These are phyloP conservation scores for Somion occarium DNA, from an alignment of 1,284 basidiomycete genomes.

Conservation along the genomic window DNA sequence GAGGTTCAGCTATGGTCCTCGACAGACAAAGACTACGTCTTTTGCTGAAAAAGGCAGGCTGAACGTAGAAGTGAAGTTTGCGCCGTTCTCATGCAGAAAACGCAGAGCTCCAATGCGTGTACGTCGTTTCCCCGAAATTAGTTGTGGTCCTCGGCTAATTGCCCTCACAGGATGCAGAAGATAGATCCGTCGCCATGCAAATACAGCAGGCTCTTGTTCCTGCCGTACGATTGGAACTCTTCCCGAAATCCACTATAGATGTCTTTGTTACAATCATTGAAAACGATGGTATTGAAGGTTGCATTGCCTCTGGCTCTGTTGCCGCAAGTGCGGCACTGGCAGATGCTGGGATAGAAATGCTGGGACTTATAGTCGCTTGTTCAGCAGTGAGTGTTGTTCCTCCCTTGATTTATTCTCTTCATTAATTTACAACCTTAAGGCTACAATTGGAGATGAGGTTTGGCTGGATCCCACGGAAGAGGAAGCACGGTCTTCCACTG, in stretches of 20 bases:
- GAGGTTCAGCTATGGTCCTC: conserved; percentile 79
- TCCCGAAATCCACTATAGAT: conserved; percentile 94
- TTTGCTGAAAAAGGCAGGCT: conserved; percentile 87
- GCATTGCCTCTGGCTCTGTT: conserved; percentile 78
- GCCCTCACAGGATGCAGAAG: conserved; percentile 81
- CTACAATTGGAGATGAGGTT: conserved; percentile 43
- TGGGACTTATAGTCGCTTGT: conserved; percentile 78
- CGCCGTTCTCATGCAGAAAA: conserved; percentile 82
- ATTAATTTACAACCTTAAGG: too few relatives aligned
- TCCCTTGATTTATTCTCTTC: neutral
- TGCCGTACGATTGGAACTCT: conserved; percentile 81
- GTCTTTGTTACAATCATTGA: conserved; percentile 90
- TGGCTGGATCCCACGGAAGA: conserved; percentile 78
- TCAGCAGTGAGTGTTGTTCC: conserved; percentile 49
- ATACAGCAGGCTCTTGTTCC: conserved; percentile 87
- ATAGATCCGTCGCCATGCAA: conserved; percentile 75
- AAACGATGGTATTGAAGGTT: conserved; percentile 81
- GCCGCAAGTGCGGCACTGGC: conserved; percentile 91
- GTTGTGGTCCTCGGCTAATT: conserved; percentile 13
- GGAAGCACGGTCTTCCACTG: conserved; percentile 54
- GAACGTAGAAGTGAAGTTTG: conserved; percentile 95
- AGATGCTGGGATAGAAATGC: conserved; percentile 84
- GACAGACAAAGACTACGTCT: conserved; percentile 74
- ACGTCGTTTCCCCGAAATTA: conserved; percentile 26
- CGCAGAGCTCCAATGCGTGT: conserved; percentile 86